phyloP scores from a whole-genome alignment of 2,329 filamentous ascomycete genomes.

The Arthroderma uncinatum region DNA sequence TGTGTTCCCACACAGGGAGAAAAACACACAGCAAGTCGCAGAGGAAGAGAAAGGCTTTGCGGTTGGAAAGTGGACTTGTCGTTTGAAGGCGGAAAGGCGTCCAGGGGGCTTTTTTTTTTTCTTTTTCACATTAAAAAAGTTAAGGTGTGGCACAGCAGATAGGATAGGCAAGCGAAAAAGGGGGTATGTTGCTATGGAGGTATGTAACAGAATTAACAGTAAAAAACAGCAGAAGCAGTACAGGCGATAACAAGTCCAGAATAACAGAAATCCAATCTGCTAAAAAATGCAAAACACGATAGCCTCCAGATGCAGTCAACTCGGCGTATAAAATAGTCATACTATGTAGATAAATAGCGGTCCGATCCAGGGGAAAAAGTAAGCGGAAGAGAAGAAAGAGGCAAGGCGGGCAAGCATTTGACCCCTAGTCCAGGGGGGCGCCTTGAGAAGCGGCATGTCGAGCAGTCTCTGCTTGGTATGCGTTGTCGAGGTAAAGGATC shows the following conservation, averaged over 20 bases:
- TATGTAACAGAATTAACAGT: background rate
- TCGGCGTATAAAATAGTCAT: background rate
- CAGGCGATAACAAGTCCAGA: background rate
- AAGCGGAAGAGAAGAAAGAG: background rate
- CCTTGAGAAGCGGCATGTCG: background rate
- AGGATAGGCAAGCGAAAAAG: background rate
- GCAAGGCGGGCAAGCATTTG: background rate
- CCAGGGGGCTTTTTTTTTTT: background rate
- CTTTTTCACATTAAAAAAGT: background rate
- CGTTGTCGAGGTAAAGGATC: background rate
- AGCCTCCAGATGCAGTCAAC: slow-evolving; percentile 7
- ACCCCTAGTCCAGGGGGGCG: slow-evolving; percentile 7
- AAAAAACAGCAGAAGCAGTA: background rate
- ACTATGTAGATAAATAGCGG: background rate
- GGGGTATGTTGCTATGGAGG: background rate
- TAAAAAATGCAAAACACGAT: slow-evolving; percentile 7
- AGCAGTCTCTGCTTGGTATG: background rate
- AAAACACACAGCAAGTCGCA: background rate
- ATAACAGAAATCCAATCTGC: slow-evolving; percentile 2
- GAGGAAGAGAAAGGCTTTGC: background rate
- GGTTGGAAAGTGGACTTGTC: background rate
- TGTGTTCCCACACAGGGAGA: background rate
- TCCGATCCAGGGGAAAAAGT: background rate
- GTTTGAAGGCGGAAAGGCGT: too few species aligned
- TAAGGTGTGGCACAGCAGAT: background rate